Evolutionary conservation across 2,329 filamentous ascomycete genomes (phyloP).

Genomic region (Ophiocordyceps camponoti-floridani): DNA sequence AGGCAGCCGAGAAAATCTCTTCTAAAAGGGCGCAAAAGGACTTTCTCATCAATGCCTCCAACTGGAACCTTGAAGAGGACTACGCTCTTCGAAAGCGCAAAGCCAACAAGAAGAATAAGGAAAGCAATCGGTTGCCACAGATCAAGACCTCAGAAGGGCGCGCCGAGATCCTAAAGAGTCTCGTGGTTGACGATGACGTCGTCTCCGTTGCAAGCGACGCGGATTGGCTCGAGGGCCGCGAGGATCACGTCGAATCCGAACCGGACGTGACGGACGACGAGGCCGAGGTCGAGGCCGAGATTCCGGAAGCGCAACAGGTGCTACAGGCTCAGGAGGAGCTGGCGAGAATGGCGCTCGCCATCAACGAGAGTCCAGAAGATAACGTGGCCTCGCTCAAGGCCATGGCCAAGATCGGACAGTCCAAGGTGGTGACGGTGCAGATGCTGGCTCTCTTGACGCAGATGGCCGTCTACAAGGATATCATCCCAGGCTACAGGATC

Average conservation of each 20-base stretch:
- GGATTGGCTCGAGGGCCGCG: constrained; percentile 45
- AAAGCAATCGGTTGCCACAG: constrained; percentile 53
- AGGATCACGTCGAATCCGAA: constrained; percentile 31
- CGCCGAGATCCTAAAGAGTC: constrained; percentile 39
- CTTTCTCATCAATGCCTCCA: constrained; percentile 57
- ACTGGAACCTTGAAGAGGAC: constrained; percentile 83
- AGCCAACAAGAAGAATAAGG: constrained; percentile 53
- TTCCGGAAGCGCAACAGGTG: constrained; percentile 66
- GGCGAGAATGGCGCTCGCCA: constrained; percentile 57
- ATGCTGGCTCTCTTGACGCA: constrained; percentile 79
- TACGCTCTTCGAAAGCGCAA: constrained; percentile 73
- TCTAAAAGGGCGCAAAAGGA: constrained; percentile 33
- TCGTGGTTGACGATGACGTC: constrained; percentile 41
- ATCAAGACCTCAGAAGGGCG: constrained; percentile 72
- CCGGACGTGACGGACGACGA: constrained; percentile 30
- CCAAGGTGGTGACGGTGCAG: constrained; percentile 54
- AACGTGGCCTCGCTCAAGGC: constrained; percentile 64
- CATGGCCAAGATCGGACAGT: constrained; percentile 55
- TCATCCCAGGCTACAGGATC: constrained; percentile 93
- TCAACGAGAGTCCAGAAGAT: constrained; percentile 91
- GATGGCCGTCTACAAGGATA: constrained; percentile 80
- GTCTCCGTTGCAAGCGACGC: constrained; percentile 40
- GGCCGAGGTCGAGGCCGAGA: constrained; percentile 39
- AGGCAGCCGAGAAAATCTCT: constrained; percentile 14
- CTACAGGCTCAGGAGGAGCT: constrained; percentile 80